Evolutionary conservation across 352 stramenopile genomes (phyloP).

Genomic region (Phytopythium vexans): DNA sequence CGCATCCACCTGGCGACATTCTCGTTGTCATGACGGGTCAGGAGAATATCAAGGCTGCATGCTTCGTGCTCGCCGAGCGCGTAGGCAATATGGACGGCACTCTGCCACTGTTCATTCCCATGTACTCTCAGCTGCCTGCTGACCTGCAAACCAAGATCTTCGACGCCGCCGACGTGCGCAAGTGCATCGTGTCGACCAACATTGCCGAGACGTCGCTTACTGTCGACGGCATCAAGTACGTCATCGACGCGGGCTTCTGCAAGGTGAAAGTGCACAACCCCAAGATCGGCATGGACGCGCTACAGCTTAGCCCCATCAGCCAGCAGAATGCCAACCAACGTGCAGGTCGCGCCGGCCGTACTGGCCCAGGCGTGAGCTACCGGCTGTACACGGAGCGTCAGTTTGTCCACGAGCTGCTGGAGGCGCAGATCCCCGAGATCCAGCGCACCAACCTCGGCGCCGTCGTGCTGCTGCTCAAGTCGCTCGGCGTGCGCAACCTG

Average conservation of each 20-base stretch:
- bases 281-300: constrained; percentile 98
- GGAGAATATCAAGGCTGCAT: constrained; percentile 98
- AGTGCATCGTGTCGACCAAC: constrained; percentile 98
- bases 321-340: constrained; percentile 98
- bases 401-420: constrained; percentile 96
- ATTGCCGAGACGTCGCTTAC: constrained; percentile 97
- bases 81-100: constrained; percentile 90
- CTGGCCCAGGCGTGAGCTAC: constrained; percentile 90
- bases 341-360: constrained; percentile 92
- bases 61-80: constrained; percentile 92
- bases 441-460: constrained; percentile 98
- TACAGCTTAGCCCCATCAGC: constrained; percentile 95
- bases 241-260: constrained; percentile 97
- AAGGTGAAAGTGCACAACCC: constrained; percentile 99
- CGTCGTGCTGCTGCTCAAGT: constrained; percentile 98
- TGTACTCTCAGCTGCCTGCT: constrained; percentile 98
- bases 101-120: constrained; percentile 96
- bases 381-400: constrained; percentile 97
- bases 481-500: constrained; percentile 93
- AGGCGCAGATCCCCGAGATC: constrained; percentile 97
- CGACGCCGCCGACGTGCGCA: constrained; percentile 92
- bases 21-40: constrained; percentile 99
- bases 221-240: constrained; percentile 97
- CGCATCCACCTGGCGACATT: constrained; percentile 95
- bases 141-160: constrained; percentile 99